Evolutionary conservation across 176 grass and related monocot species (phyloP).

Genomic region (Cenchrus fungigraminus): DNA sequence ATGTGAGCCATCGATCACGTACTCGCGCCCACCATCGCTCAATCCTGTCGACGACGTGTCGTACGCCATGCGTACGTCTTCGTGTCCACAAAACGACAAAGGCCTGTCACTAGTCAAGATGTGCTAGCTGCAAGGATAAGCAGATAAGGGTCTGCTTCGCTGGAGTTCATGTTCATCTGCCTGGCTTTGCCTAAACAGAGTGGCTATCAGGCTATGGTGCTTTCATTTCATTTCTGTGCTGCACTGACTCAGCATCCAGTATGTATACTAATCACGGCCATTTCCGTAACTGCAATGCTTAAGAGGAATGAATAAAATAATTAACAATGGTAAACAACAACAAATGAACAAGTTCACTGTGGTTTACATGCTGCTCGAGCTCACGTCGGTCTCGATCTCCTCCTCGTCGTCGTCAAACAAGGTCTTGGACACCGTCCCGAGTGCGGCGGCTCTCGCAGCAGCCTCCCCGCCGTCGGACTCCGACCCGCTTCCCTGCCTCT

Average conservation of each 20-base stretch:
- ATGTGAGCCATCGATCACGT: background rate
- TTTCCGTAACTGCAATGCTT: background rate
- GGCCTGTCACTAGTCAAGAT: background rate
- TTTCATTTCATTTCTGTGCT: background rate
- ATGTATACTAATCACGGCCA: background rate
- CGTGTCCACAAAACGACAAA: background rate
- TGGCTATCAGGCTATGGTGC: background rate
- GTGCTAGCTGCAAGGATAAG: too few relatives aligned
- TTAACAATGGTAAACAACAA: background rate
- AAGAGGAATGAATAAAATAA: background rate
- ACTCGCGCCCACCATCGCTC: background rate
- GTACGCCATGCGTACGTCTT: background rate
- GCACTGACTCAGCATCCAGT: background rate
- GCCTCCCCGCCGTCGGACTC: background rate
- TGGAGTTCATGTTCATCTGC: too few relatives aligned
- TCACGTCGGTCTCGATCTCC: conserved; percentile 38
- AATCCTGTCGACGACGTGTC: background rate
- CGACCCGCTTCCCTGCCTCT: conserved; percentile 16
- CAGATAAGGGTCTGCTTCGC: too few relatives aligned
- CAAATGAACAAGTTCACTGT: background rate
- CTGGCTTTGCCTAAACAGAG: background rate
- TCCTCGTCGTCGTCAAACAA: conserved; percentile 56
- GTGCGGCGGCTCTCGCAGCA: background rate
- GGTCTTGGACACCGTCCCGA: conserved; percentile 58
- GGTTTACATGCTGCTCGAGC: conserved; percentile 39